phyloP scores from a whole-genome alignment of 1,139 yeast species.

The Magnusiomyces paraingens region DNA sequence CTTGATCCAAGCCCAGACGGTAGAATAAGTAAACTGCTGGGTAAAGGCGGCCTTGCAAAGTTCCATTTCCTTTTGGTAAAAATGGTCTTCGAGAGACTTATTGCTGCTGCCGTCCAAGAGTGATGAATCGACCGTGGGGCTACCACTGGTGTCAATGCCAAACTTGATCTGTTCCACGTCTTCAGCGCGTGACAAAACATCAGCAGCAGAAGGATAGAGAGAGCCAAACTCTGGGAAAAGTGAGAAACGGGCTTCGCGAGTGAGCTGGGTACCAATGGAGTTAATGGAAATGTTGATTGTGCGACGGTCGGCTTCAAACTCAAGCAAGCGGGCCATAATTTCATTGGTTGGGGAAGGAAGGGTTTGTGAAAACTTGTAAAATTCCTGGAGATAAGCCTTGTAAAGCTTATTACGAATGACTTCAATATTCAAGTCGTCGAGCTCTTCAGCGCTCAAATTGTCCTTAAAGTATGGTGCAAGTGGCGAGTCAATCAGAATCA shows the following conservation, averaged over 20 bases:
- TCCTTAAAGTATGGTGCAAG: conserved; percentile 93
- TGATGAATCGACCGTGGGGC: conserved; percentile 42
- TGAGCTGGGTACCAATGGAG: conserved; percentile 75
- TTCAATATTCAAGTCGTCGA: conserved; percentile 93
- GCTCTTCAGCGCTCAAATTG: conserved; percentile 86
- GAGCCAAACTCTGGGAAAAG: conserved; percentile 78
- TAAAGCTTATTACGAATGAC: conserved; percentile 85
- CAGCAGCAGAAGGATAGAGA: conserved; percentile 69
- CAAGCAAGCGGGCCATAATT: conserved; percentile 68
- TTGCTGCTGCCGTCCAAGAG: conserved; percentile 56
- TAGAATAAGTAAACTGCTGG: conserved; percentile 86
- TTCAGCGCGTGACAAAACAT: conserved; percentile 65
- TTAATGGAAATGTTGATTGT: conserved; percentile 86
- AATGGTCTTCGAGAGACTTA: conserved; percentile 83
- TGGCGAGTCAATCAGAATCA: conserved; percentile 96
- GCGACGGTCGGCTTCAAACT: conserved; percentile 93
- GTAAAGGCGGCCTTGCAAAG: conserved; percentile 89
- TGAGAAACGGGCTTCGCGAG: conserved; percentile 59
- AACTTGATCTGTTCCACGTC: conserved; percentile 79
- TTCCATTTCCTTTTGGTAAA: conserved; percentile 87
- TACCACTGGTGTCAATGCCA: conserved; percentile 67
- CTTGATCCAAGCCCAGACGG: conserved; percentile 95
- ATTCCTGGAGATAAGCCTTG: conserved; percentile 89
- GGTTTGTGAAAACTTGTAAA: conserved; percentile 57
- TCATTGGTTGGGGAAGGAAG: conserved; percentile 74